Percentiles rank a stretch among this genome's conserved stretches.
Evolutionary conservation across 306 rosid species (phyloP).

Genomic region (Astragalus glycyphyllos): DNA sequence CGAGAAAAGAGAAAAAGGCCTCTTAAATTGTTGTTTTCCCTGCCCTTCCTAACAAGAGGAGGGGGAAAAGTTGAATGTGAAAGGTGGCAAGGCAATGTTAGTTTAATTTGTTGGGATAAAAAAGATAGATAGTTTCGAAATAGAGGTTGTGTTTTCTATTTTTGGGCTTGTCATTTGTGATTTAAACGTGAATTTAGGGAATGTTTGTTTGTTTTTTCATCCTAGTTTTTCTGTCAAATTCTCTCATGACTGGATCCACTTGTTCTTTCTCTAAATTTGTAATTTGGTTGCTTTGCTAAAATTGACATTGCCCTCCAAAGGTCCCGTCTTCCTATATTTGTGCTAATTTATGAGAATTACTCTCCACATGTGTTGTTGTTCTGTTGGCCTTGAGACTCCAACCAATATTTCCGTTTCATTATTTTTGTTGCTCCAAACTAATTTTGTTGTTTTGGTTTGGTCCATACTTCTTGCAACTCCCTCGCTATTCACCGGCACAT

Average conservation of each 20-base stretch:
- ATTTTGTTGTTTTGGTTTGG: too few species aligned
- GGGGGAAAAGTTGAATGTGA: constrained; percentile 40
- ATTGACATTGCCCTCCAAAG: neutral
- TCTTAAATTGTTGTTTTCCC: neutral
- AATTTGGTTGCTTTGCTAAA: neutral
- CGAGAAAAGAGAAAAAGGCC: neutral
- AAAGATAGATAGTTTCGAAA: constrained; percentile 12
- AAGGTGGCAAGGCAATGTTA: constrained; percentile 18
- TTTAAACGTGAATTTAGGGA: constrained; percentile 15
- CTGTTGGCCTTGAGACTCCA: neutral
- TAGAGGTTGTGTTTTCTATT: neutral
- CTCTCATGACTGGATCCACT: neutral
- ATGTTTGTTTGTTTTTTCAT: neutral
- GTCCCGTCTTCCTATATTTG: neutral
- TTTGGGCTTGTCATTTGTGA: constrained; percentile 5
- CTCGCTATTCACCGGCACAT: too few species aligned
- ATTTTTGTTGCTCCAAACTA: neutral
- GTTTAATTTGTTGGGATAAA: constrained; percentile 35
- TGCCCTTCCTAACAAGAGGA: constrained; percentile 42
- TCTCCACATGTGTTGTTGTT: neutral
- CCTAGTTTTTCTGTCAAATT: neutral
- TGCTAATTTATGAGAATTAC: neutral
- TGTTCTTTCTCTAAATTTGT: constrained; percentile 20
- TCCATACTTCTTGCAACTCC: too few species aligned
- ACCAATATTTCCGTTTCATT: neutral